Base-by-base conservation (phyloP, 352 stramenopile species). In the Aphanomyces cochlioides region DNA sequence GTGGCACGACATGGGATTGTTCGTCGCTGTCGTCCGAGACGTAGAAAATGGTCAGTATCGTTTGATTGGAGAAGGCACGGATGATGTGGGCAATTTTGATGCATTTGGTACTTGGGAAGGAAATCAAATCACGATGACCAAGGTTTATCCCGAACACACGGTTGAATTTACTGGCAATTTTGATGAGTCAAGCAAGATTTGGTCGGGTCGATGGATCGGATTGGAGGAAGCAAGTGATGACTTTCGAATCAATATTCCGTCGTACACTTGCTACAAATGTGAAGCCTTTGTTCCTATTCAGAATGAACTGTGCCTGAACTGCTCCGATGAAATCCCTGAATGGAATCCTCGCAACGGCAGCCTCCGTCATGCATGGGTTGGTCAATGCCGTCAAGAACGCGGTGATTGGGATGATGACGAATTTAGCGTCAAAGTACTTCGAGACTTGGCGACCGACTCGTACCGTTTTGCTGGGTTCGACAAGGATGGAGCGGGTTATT, bases 11-110 rank as follows among this genome's bases (percentile, higher is more conserved):
- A 37, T 61, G 17, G 21, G 21, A 15, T 39, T 61, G 12, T 37
- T n/a, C 54, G 36, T 61, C 28, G 5, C 12, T 38, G 13, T 61
- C 5, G 13, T 17, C 7, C 12, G 21, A 10, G 12, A 5, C 36
- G n/a, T n/a, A n/a, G 21, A 13, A 7, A 4, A 15, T 7, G 8
- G 43, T 45, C 4, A 70, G 21, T 70, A 54, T 36, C 43, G 19
- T 5, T 54, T 70, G 56, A 21, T 70, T 2, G 64, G 64, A 21
- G 38, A 38, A 45, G 64, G 64, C 48, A 70, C n/a, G 15, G 64
- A 70, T 13, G 47, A 63, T 5, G n/a, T n/a, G n/a, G n/a, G n/a
- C n/a, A n/a, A n/a, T n/a, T 39, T 45, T 70, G 47, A 36, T 17
- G 41, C 47, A 15, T 59, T 61, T 40, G 54, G 54, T 7, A 61